phyloP scores from a whole-genome alignment of 2,329 filamentous ascomycete genomes.

The Paraphaeosphaeria sporulosa region DNA sequence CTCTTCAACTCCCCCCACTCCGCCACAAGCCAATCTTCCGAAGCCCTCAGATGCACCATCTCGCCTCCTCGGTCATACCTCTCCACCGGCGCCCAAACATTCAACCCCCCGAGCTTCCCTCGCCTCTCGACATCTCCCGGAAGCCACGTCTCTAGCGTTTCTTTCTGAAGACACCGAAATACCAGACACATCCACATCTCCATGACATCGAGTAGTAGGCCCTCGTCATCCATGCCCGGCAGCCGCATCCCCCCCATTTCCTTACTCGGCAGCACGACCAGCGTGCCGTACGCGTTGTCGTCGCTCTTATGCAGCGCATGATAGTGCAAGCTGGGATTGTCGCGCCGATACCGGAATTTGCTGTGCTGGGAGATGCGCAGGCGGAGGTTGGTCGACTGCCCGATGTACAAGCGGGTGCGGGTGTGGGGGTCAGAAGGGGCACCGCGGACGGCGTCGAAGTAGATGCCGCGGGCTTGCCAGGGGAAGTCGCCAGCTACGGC shows the following conservation, averaged over 20 bases:
- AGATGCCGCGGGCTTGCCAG: constrained; percentile 32
- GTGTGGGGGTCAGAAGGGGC: constrained; percentile 17
- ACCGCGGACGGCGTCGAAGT: constrained; percentile 34
- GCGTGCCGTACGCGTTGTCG: constrained; percentile 37
- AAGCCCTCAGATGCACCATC: constrained; percentile 34
- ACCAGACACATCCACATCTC: constrained; percentile 48
- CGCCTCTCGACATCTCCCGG: constrained; percentile 20
- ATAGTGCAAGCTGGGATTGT: constrained; percentile 45
- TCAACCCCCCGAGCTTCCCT: constrained; percentile 34
- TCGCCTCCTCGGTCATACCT: constrained; percentile 28
- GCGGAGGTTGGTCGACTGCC: constrained; percentile 39
- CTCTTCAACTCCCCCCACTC: constrained; percentile 22
- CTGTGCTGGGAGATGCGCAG: constrained; percentile 39
- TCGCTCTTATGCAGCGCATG: constrained; percentile 38
- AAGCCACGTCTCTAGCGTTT: constrained; percentile 33
- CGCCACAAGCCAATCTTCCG: constrained; percentile 30
- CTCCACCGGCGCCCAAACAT: constrained; percentile 42
- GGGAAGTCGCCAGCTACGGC: constrained; percentile 32
- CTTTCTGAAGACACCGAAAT: constrained; percentile 33
- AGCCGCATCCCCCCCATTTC: constrained; percentile 21
- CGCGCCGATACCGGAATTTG: constrained; percentile 45
- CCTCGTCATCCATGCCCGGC: constrained; percentile 36
- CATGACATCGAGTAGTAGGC: constrained; percentile 40
- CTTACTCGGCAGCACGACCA: constrained; percentile 27
- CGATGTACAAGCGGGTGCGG: constrained; percentile 37